Evolutionary conservation across 345 rosid genomes (phyloP).

Genomic region (Lagerstroemia speciosa): DNA sequence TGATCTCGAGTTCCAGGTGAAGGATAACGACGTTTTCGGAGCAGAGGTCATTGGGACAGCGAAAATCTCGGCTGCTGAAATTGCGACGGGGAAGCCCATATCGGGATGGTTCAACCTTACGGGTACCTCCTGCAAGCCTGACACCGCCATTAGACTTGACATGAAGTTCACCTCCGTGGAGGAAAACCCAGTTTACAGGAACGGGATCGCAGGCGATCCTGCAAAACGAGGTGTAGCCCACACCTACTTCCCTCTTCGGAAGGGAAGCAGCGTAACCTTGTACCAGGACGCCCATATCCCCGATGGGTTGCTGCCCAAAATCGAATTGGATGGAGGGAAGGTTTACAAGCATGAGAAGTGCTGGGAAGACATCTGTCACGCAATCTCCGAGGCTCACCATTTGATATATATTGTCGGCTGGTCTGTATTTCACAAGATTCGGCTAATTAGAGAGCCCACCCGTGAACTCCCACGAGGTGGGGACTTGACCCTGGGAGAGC

Average conservation of each 20-base stretch:
- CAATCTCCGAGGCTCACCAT: conserved; percentile 88
- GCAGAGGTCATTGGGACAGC: conserved; percentile 54
- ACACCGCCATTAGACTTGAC: conserved; percentile 38
- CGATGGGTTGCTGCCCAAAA: conserved; percentile 32
- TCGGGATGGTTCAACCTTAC: conserved; percentile 41
- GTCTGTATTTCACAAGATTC: conserved; percentile 80
- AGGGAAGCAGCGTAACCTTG: conserved; percentile 50
- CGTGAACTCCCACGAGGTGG: conserved; percentile 59
- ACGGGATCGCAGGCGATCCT: conserved; percentile 62
- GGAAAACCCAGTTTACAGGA: conserved; percentile 32
- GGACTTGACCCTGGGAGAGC: conserved; percentile 72
- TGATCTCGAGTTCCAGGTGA: conserved; percentile 66
- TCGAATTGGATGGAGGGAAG: conserved; percentile 37
- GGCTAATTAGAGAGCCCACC: conserved; percentile 66
- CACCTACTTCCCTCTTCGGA: conserved; percentile 78
- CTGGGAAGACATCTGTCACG: conserved; percentile 93
- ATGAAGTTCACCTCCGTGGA: conserved; percentile 66
- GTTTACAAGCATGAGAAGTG: conserved; percentile 45
- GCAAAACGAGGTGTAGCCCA: conserved; percentile 43
- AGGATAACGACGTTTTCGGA: conserved; percentile 80
- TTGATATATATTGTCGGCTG: conserved; percentile 85
- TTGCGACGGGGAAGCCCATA: conserved; percentile 36
- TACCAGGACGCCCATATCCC: conserved; percentile 89
- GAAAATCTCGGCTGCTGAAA: conserved; percentile 36
- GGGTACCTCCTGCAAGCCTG: conserved; percentile 44